Base-by-base conservation (phyloP, 805 yeast genomes). In the Yarrowia porcina region DNA sequence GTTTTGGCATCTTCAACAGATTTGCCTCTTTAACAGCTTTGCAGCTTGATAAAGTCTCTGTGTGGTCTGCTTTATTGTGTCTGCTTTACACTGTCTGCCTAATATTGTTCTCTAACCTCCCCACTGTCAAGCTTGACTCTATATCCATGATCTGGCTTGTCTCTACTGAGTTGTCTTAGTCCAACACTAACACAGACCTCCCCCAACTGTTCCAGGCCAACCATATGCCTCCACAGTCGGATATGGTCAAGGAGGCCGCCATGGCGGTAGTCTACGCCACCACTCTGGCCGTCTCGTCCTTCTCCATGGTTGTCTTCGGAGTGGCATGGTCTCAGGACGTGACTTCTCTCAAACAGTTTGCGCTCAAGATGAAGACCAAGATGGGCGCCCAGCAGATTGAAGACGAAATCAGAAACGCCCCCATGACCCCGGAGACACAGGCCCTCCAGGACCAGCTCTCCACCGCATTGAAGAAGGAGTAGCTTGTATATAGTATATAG, bases 201-300 rank as follows among this genome's bases (percentile, higher is more conserved):
- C 97, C 97, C 8, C 81, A 80, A 44, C 79, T 85, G 69, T 92
- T 89, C 74, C 91, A 89, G 69, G 90, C 92, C 12, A 91, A 91
- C 74, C 93, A 90, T 69, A 81, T 83, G 64, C 96, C 96, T 1
- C 97, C 97, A 5, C 79, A 84, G n/a, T 88, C 86, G 70, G 86
- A 88, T 30, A 85, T 89, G 71, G 84, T 89, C 65, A 82, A 84
- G 62, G 97, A 91, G 72, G 97, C 97, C 1, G 83, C 90, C 33
- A 84, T 85, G 41, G 97, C 97, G 0, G 90, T 92, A 2, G 83
- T 87, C 0, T 86, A 89, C 41, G 96, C 97, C 1, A 83, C 96
- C 0, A 74, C 88, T 50, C 75, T 92, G 17, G 89, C 97, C 2
- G 80, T 85, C 0, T 81, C 90, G 0, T 83, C 90, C 0, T 81